Base-by-base conservation (phyloP, 495 filamentous ascomycete genomes). In the Clavariopsis aquatica region DNA sequence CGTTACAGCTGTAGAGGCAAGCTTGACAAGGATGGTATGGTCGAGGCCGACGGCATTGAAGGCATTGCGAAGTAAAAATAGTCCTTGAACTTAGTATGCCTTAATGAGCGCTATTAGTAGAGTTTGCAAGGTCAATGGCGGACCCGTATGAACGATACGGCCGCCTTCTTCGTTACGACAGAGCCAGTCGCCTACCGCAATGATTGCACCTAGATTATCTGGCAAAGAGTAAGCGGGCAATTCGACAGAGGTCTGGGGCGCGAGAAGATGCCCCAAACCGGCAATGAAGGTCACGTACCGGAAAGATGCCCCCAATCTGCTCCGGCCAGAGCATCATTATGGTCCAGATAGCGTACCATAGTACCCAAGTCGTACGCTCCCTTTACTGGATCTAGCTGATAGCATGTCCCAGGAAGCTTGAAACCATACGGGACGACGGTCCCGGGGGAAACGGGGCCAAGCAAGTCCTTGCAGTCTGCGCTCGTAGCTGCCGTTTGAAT, bases 81-180 rank as follows among this genome's bases (percentile, higher is more conserved):
- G 67, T n/a, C 79, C 80, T 46, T 82, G 79, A 45, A 82, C 78
- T 58, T 82, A 79, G 52, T 81, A 80, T 1, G 78, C 75, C 62
- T 81, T 81, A 60, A 80, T 77, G 45, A 77, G 41, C 8, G 74
- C 75, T 8, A 53, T 49, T 12, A 80, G 64, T 0, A 82, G 52
- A 8, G 73, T 74, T n/a, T 70, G 60, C 10, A 51, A 10, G 10
- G 47, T 51, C 20, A 51, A 9, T 10, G 13, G 13, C 22, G 53
- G n/a, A n/a, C n/a, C n/a, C n/a, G n/a, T n/a, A n/a, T n/a, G n/a
- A n/a, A n/a, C n/a, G n/a, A n/a, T n/a, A n/a, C n/a, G n/a, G n/a
- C n/a, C n/a, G n/a, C n/a, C n/a, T n/a, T n/a, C 78, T 71, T 0
- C 74, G 78, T 49, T 57, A 1, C 78, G 70, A 47, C 68, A 61